phyloP scores from a whole-genome alignment of 2,329 filamentous ascomycete genomes.

The Lasiodiplodia gonubiensis region DNA sequence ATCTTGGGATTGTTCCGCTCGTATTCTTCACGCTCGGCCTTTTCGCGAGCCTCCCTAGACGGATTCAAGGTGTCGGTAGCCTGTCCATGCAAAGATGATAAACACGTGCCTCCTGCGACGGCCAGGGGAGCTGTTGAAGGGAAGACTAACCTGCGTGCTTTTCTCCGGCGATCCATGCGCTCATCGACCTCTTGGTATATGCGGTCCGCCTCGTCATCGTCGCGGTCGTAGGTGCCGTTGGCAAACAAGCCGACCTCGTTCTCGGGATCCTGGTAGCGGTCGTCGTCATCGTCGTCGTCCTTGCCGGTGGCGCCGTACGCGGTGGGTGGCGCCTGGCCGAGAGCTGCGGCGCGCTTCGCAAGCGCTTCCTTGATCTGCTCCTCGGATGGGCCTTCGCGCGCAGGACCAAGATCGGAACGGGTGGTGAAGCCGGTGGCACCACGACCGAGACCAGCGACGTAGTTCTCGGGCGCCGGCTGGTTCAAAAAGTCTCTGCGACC shows the following conservation, averaged over 20 bases:
- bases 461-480: conserved; percentile 70
- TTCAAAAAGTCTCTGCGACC: conserved; percentile 83
- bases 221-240: conserved; percentile 87
- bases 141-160: conserved; percentile 78
- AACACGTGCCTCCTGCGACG: conserved; percentile 34
- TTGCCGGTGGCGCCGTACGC: conserved; percentile 73
- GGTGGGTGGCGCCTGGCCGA: conserved; percentile 73
- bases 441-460: conserved; percentile 92
- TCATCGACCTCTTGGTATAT: conserved; percentile 97
- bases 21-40: conserved; percentile 90
- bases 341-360: conserved; percentile 85
- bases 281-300: conserved; percentile 75
- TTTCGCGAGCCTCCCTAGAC: conserved; percentile 90
- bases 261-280: conserved; percentile 92
- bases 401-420: conserved; percentile 92
- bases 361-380: conserved; percentile 98
- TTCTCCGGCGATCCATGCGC: conserved; percentile 91
- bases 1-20: conserved; percentile 98
- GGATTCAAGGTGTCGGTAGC: conserved; percentile 47
- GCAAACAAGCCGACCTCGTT: conserved; percentile 97
- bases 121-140: conserved; percentile 32
- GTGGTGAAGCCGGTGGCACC: conserved; percentile 98
- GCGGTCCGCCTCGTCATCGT: conserved; percentile 95
- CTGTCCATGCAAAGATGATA: conserved; percentile 41
- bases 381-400: conserved; percentile 91